phyloP scores from a whole-genome alignment of 2,329 filamentous ascomycete genomes.

The Alternaria triticimaculans region DNA sequence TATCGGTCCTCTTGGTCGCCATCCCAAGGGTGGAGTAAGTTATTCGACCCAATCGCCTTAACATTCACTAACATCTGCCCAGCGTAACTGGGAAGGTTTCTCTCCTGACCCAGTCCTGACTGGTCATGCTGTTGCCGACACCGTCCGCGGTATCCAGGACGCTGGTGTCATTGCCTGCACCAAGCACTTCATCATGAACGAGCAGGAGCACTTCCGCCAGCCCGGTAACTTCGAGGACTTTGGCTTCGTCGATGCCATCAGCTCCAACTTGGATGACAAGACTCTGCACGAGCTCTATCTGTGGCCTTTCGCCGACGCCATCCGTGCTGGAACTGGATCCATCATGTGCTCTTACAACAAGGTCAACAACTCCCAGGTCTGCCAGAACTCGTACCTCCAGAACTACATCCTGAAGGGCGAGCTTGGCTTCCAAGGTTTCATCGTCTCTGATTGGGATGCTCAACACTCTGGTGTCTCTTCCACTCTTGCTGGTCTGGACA shows the following conservation, averaged over 20 bases:
- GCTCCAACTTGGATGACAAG: conserved; percentile 68
- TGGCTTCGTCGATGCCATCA: conserved; percentile 67
- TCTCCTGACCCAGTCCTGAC: conserved; percentile 78
- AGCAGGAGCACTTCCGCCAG: conserved; percentile 74
- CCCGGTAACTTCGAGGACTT: conserved; percentile 63
- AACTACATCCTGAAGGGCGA: conserved; percentile 81
- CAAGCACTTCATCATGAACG: conserved; percentile 65
- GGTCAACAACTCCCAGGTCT: conserved; percentile 80
- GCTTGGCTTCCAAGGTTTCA: conserved; percentile 71
- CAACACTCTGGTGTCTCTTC: conserved; percentile 72
- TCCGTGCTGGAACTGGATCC: conserved; percentile 57
- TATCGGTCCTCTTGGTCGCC: conserved; percentile 73
- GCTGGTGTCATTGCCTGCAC: conserved; percentile 79
- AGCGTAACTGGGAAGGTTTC: conserved; percentile 55
- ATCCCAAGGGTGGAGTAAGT: conserved; percentile 65
- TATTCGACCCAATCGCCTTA: conserved; percentile 37
- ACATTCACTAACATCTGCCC: conserved; percentile 1
- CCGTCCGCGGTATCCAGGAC: conserved; percentile 80
- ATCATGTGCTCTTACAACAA: conserved; percentile 74
- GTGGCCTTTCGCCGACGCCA: conserved; percentile 63
- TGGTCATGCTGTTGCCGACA: conserved; percentile 73
- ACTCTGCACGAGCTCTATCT: conserved; percentile 70
- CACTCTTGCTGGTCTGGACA: conserved; percentile 77
- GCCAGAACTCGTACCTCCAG: conserved; percentile 78
- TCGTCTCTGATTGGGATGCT: conserved; percentile 76